Evolutionary conservation across 768 basidiomycete genomes (phyloP), one percentile per base, ranked within the genome.

Genomic region (Agrocybe praecox): DNA sequence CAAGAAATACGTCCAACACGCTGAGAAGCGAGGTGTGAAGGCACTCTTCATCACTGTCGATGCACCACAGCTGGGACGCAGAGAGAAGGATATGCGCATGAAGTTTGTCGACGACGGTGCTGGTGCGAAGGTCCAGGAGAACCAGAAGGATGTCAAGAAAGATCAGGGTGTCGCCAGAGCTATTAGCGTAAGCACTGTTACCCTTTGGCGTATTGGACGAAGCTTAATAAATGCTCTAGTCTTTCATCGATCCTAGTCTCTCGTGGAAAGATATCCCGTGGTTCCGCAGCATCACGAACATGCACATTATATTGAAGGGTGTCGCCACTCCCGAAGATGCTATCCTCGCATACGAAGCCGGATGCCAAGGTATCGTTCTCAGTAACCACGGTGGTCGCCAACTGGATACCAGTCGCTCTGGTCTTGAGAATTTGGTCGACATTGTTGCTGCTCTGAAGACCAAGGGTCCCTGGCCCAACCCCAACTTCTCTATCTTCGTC

Each of bases 11-110:
- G 91, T 98, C 0, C 85, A 91, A 65, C 92, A 96, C 58, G 96
- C 96, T 1, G 94, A 96, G 72, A 76, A 81, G 60, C 85, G 94
- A 23, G 96, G 96, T 2, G 84, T 99, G 67, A 96, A 94, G 70
- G 96, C 82, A 3, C 76, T 98, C 12, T 98, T 98, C 72, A 97
- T 98, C 69, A 98, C 96, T 0, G 96, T 98, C 23, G 96, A 98
- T 74, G 96, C 96, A 0, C 96, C 96, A 6, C 95, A 97, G 63
- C 86, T 98, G 10, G 96, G 96, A 44, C 84, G 95, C 12, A 83
- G 96, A 57, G 95, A 96, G 70, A 95, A 96, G 86, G 96, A 98
- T 67, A 98, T 98, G 95, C 81, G 96, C 22, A 90, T 90, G 86
- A 96, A 94, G 68, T 98, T 98, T 58, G 94, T 90, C 2, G 89